phyloP scores from a whole-genome alignment of 192 early-diverging fungal species.

The Podila clonocystis region DNA sequence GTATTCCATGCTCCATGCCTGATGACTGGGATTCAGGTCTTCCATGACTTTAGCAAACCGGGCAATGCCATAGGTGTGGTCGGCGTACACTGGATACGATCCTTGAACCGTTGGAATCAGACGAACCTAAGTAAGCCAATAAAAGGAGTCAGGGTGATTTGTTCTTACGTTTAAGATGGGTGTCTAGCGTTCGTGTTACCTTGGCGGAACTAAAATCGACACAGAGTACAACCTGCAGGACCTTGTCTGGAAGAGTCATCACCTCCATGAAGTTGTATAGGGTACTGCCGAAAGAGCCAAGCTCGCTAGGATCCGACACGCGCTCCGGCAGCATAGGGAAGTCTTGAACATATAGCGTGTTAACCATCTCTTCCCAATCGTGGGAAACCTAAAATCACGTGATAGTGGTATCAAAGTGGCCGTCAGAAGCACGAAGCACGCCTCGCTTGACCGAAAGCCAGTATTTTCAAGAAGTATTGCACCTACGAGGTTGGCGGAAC shows the following conservation, averaged over 20 bases:
- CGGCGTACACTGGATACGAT: slow-evolving; percentile 28
- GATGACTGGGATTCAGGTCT: slow-evolving; percentile 10
- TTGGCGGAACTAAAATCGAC: slow-evolving; percentile 64
- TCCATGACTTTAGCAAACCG: slow-evolving; percentile 54
- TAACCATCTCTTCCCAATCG: slow-evolving; percentile 69
- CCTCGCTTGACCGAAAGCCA: not conserved
- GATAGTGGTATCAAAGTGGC: not conserved
- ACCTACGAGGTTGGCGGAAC: slow-evolving; percentile 68
- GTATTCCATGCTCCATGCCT: slow-evolving; percentile 49
- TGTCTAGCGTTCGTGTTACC: slow-evolving; percentile 15
- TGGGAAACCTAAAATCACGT: slow-evolving; percentile 33
- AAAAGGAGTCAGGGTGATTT: not conserved
- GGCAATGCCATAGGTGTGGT: slow-evolving; percentile 59
- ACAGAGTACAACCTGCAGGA: slow-evolving; percentile 46
- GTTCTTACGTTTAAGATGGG: not conserved
- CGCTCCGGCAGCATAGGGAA: slow-evolving; percentile 46
- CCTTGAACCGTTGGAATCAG: slow-evolving; percentile 66
- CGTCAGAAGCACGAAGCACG: not conserved
- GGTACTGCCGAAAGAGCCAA: slow-evolving; percentile 57
- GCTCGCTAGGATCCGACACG: not conserved
- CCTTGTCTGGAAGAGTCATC: slow-evolving; percentile 60
- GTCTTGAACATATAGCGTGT: slow-evolving; percentile 75
- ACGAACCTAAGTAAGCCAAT: slow-evolving; percentile 33
- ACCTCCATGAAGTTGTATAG: slow-evolving; percentile 56
- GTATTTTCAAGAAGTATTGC: not conserved